These are phyloP conservation scores for Trichoderma afroharzianum DNA, from an alignment of 2,329 filamentous ascomycete genomes.

Conservation along the genomic window DNA sequence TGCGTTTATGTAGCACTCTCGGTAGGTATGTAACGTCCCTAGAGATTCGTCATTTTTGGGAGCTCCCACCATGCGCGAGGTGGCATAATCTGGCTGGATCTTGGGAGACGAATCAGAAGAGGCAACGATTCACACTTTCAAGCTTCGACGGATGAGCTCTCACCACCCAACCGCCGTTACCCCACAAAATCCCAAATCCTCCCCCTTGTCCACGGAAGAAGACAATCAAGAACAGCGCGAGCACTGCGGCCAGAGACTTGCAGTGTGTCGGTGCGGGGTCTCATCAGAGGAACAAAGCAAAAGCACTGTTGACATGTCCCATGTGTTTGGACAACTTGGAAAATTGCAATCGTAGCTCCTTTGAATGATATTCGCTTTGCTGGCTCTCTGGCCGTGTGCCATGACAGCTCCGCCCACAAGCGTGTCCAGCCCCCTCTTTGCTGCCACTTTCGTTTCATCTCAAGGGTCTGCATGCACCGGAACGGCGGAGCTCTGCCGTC, in stretches of 20 bases:
- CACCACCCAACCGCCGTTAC: not conserved
- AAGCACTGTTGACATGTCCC: not conserved
- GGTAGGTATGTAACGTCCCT: conserved; percentile 11
- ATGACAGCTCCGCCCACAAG: not conserved
- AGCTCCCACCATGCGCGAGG: not conserved
- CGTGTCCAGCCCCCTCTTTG: not conserved
- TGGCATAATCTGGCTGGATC: not conserved
- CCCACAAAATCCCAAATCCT: not conserved
- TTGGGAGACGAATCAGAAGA: conserved; percentile 2
- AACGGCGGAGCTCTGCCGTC: conserved; percentile 2
- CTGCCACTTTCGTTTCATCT: not conserved
- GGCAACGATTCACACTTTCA: not conserved
- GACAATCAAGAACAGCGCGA: not conserved
- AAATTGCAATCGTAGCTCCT: not conserved
- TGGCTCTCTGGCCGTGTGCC: not conserved
- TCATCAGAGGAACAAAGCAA: not conserved
- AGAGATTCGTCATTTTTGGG: not conserved
- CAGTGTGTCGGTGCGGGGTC: not conserved
- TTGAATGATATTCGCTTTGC: not conserved
- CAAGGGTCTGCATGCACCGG: conserved; percentile 8
- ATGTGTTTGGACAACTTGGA: not conserved
- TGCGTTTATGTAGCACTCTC: conserved; percentile 24
- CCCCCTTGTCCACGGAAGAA: not conserved
- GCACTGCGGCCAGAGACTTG: not conserved
- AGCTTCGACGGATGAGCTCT: not conserved